Base-by-base conservation (phyloP, 192 early-diverging fungal species). In the Coemansia sp. region DNA sequence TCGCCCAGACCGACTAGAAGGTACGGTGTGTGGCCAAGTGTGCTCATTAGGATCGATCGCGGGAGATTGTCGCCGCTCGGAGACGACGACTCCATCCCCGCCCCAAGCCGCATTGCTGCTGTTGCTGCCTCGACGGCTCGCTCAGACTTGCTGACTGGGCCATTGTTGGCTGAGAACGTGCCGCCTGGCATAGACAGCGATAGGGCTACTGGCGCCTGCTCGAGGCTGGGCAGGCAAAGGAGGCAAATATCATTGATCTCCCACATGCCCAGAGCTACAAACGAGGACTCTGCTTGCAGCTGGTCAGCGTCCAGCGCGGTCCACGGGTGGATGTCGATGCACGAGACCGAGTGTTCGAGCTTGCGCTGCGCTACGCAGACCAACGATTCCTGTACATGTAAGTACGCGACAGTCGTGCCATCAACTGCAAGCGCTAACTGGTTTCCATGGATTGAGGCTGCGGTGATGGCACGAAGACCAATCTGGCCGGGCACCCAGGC, bases 1-100 rank as follows among this genome's bases (percentile, higher is more conserved):
- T 98, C 92, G 59, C 93, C 94, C 29, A 93, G 71, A 0, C 88
- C 93, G 1, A 89, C 92, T 21, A 97, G 65, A 7, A 95, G 67
- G 63, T 95, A 95, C 20, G 71, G 69, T 1, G 84, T 75, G 20
- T 74, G 74, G 57, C 90, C 92, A 45, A 98, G 84, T 6, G 70
- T 68, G 42, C 84, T 63, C 58, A 90, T 74, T 13, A 87, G 78
- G 45, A 94, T 68, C 9, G 91, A 91, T 20, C 91, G 86, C 23
- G 91, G 87, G 57, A 92, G 81, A 31, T 75, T 83, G n/a, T 40
- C 61, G 26, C 35, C 43, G 39, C 49, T 40, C 18, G n/a, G 34
- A 8, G 12, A 9, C 13, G 37, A 25, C 25, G 39, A 3, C 16
- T 45, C 15, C 31, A 3, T 28, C 6, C 29, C 4, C 15, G 10